Conservation (phyloP, 1,284 basidiomycete species). For the Melanopsichium pennsylvanicum region DNA sequence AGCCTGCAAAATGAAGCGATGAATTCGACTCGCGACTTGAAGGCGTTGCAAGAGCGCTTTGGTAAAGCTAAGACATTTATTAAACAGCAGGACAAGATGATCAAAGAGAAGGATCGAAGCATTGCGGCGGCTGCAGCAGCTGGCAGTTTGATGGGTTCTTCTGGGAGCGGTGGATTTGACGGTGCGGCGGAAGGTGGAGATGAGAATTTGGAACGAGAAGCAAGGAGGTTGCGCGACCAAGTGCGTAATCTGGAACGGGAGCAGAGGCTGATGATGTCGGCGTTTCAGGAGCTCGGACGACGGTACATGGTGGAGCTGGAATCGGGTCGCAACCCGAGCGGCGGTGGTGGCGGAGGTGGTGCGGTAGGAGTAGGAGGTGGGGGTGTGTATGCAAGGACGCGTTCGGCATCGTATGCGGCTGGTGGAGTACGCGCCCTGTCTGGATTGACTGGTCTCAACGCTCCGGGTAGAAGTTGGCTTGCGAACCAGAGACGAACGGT, state of each 20-base stretch:
- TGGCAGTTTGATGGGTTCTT: slow-evolving; percentile 16
- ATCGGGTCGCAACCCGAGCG: slow-evolving; percentile 39
- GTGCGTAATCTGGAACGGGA: slow-evolving; percentile 31
- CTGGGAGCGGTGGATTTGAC: not conserved
- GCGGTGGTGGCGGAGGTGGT: slow-evolving; percentile 7
- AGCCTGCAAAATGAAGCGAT: slow-evolving; percentile 80
- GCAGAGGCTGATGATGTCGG: slow-evolving; percentile 49
- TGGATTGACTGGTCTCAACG: slow-evolving; percentile 23
- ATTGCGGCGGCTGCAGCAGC: slow-evolving; percentile 20
- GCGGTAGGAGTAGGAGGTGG: no score
- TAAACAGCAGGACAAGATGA: slow-evolving; percentile 77
- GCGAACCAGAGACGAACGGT: slow-evolving; percentile 22
- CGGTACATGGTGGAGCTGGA: slow-evolving; percentile 47
- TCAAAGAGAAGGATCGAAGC: slow-evolving; percentile 54
- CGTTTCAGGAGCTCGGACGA: slow-evolving; percentile 42
- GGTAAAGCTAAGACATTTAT: slow-evolving; percentile 88
- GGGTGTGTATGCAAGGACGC: slow-evolving; percentile 4
- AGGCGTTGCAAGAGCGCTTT: slow-evolving; percentile 79
- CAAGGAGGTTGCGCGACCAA: slow-evolving; percentile 27
- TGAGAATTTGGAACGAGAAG: slow-evolving; percentile 32
- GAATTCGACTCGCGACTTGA: slow-evolving; percentile 75
- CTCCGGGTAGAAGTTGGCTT: slow-evolving; percentile 36
- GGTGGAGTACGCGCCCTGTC: slow-evolving; percentile 28
- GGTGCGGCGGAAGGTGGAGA: slow-evolving; percentile 8
- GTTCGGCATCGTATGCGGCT: slow-evolving; percentile 27